These are phyloP conservation scores for Protomyces gravidus DNA, from an alignment of 1,139 yeast genomes.

Conservation along the genomic window DNA sequence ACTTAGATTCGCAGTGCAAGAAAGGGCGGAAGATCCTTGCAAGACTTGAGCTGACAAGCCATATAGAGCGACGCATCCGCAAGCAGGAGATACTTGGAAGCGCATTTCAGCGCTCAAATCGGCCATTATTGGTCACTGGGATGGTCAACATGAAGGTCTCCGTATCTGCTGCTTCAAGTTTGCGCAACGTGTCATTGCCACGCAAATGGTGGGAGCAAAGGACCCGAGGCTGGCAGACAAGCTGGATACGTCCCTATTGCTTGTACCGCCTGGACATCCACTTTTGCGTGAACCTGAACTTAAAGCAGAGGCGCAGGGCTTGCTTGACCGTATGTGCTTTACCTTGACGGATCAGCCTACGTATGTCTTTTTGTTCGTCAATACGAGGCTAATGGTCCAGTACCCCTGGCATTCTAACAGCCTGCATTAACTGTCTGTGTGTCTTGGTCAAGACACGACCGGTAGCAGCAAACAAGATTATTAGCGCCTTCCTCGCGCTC, in stretches of 20 bases:
- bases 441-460: constrained; percentile 42
- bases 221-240: constrained; percentile 40
- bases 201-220: constrained; percentile 54
- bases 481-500: constrained; percentile 40
- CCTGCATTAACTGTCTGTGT: constrained; percentile 42
- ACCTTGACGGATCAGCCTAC: constrained; percentile 51
- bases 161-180: constrained; percentile 68
- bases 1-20: too few relatives aligned
- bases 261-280: constrained; percentile 63
- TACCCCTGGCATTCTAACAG: constrained; percentile 38
- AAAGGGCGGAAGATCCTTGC: too few relatives aligned
- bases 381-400: neutral
- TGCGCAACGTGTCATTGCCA: constrained; percentile 63
- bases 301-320: constrained; percentile 67
- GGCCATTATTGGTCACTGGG: constrained; percentile 41
- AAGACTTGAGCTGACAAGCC: constrained; percentile 13
- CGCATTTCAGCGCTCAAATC: constrained; percentile 39
- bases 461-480: constrained; percentile 39
- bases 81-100: constrained; percentile 37
- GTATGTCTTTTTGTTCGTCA: constrained; percentile 15
- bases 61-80: constrained; percentile 36
- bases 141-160: constrained; percentile 41
- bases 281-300: constrained; percentile 54
- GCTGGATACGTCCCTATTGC: constrained; percentile 53
- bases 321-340: constrained; percentile 61